Percentiles rank a stretch among this genome's conserved stretches.
phyloP scores from a whole-genome alignment of 257 asterid genomes.

The Solanum tarijense region DNA sequence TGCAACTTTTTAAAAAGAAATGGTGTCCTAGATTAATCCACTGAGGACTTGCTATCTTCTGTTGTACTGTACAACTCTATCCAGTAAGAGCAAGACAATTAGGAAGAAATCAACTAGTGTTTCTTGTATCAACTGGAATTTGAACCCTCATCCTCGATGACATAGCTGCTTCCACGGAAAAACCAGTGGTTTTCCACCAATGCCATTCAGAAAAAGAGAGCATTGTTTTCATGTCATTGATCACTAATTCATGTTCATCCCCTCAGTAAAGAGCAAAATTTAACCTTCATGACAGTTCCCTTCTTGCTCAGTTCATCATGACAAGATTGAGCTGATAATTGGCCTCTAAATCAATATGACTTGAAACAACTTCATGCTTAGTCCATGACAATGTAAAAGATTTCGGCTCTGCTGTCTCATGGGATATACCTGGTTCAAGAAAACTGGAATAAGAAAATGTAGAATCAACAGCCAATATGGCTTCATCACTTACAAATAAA shows the following conservation, averaged over 20 bases:
- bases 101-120: neutral
- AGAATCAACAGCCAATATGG: neutral
- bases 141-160: neutral
- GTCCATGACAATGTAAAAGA: neutral
- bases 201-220: neutral
- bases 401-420: neutral
- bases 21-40: neutral
- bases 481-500: neutral
- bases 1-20: neutral
- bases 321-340: conserved; percentile 5
- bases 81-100: neutral
- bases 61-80: neutral
- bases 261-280: neutral
- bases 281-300: neutral
- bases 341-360: neutral
- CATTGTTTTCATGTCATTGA: neutral
- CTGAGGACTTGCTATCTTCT: neutral
- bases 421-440: neutral
- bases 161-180: neutral
- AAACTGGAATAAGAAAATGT: neutral
- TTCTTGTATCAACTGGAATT: neutral
- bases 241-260: neutral
- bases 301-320: conserved; percentile 22
- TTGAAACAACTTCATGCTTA: neutral
- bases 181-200: neutral